Base-by-base conservation (phyloP, 2,329 filamentous ascomycete species). In the Trichoderma gracile region DNA sequence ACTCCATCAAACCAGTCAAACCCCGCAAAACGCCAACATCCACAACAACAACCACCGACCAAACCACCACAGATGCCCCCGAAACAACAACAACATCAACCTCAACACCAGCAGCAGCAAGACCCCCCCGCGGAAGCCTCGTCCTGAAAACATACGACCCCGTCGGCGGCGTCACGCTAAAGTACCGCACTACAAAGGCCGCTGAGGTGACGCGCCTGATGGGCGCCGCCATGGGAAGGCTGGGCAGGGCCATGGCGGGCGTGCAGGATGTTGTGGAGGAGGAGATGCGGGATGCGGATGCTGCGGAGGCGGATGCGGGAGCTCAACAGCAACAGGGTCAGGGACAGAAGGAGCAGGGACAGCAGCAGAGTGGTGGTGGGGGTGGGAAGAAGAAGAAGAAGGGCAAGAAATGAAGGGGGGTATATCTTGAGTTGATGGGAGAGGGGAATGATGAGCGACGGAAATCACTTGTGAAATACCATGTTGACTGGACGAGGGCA, bases 121-220 rank as follows among this genome's bases (percentile, higher is more conserved):
- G 83, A 63, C 79, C 85, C 2, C 81, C 88, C 5, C 84, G 84
- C 68, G 93, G 89, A 68, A 86, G 83, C 63, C 88, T 99, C 58
- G 89, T 88, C 4, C 80, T 99, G 67, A 98, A 96, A 80, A 95
- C 95, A 5, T 98, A 88, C 79, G 92, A 97, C 76, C 90, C 95
- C 0, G 81, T 80, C 47, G 90, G 88, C 62, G 95, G 95, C 72
- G 88, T 89, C 65, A 89, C 89, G 67, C 84, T 99, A 68, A 96
- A 97, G 79, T 98, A 97, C 82, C 85, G 86, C 74, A 99, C 95
- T 42, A 89, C 89, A 74, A 96, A 97, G 78, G 92, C 90, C 21
- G 91, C 92, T 21, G 94, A 98, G 78, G 93, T 99, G 10, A 89
- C 90, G 25, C 83, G 95, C 30, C 79, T 99, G 71, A 86, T 99